Conservation (phyloP, 192 early-diverging fungal genomes). For the Coemansia sp. region DNA sequence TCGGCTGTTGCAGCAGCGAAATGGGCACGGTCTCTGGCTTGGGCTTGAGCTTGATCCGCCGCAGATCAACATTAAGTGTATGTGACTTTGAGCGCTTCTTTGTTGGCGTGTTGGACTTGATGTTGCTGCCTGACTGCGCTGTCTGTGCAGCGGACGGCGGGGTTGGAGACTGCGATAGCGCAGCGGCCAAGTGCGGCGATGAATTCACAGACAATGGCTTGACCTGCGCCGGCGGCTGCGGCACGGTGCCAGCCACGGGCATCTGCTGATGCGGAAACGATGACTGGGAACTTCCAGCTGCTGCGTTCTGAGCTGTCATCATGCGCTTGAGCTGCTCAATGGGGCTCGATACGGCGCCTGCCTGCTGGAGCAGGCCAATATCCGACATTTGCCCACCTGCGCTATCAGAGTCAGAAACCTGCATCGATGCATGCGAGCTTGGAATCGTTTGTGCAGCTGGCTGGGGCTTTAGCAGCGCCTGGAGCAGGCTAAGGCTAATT, state of each 20-base stretch:
- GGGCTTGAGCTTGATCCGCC: constrained; percentile 24
- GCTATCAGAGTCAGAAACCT: constrained; percentile 24
- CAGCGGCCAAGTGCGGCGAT: constrained; percentile 19
- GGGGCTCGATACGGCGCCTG: constrained; percentile 11
- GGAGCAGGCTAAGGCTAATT: constrained; percentile 39
- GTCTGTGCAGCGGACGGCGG: background rate
- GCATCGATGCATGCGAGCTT: constrained; percentile 19
- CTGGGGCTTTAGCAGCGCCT: constrained; percentile 49
- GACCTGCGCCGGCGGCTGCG: background rate
- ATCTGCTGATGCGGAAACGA: constrained; percentile 4
- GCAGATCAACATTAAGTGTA: constrained; percentile 25
- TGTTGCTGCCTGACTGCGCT: constrained; percentile 1
- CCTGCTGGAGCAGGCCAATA: constrained; percentile 7
- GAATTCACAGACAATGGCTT: constrained; percentile 16
- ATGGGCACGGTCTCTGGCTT: constrained; percentile 46
- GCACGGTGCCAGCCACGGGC: background rate
- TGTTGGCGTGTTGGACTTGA: constrained; percentile 10
- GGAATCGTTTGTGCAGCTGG: constrained; percentile 20
- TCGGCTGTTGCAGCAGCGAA: constrained; percentile 47
- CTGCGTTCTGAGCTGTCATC: constrained; percentile 29
- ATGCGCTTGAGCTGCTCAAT: constrained; percentile 51
- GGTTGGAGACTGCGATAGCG: background rate
- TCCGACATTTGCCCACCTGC: constrained; percentile 16
- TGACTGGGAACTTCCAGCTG: constrained; percentile 9
- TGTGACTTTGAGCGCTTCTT: constrained; percentile 20